A percentile compares a stretch with the other conserved stretches of the same genome.
phyloP scores from a whole-genome alignment of 495 filamentous ascomycete species.

The Hyphodiscus hymeniophilus region DNA sequence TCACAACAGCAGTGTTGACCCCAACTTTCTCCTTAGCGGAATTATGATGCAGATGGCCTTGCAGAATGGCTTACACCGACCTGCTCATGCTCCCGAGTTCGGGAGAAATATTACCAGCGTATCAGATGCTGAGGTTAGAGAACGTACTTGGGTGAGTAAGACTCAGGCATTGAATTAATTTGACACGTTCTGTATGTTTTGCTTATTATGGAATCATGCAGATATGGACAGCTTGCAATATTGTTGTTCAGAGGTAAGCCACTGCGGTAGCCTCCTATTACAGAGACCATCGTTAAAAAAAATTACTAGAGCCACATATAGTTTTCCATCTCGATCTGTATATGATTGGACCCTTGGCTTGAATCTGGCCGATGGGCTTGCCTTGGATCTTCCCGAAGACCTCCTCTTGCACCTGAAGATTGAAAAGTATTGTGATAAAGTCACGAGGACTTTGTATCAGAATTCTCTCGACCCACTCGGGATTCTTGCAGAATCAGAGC shows the following conservation, averaged over 20 bases:
- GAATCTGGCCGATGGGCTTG: constrained; percentile 48
- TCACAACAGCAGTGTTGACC: constrained; percentile 69
- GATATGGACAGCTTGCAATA: constrained; percentile 86
- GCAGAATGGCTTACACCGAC: constrained; percentile 74
- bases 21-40: constrained; percentile 78
- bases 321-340: constrained; percentile 72
- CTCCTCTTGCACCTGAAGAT: constrained; percentile 58
- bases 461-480: constrained; percentile 52
- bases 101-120: constrained; percentile 37
- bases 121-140: constrained; percentile 72
- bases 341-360: constrained; percentile 74
- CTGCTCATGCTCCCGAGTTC: constrained; percentile 51
- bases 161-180: too few species aligned
- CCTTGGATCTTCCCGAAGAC: constrained; percentile 56
- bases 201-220: too few species aligned
- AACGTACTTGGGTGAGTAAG: constrained; percentile 74
- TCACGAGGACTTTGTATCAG: constrained; percentile 69
- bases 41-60: constrained; percentile 86
- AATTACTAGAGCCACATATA: constrained; percentile 45
- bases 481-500: neutral
- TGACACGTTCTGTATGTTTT: too few species aligned
- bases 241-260: constrained; percentile 77
- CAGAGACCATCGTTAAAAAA: neutral
- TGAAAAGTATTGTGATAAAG: constrained; percentile 71
- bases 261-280: constrained; percentile 35